Conservation (phyloP, 176 grass and related monocot species). For the Panicum miliaceum region DNA sequence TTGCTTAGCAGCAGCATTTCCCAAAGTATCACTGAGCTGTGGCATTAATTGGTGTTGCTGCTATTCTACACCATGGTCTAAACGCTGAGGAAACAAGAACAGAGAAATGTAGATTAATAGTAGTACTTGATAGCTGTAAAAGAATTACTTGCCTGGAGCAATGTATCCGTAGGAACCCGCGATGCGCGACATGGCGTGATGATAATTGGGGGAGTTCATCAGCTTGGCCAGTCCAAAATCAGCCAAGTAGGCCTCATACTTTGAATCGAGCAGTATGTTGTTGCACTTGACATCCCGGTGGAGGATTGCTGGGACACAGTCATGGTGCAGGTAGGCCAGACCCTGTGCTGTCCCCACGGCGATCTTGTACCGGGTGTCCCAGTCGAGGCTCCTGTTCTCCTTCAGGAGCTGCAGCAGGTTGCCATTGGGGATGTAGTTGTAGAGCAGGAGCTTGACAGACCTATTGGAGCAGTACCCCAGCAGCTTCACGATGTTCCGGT, state of each 20-base stretch:
- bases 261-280: slow-evolving; percentile 90
- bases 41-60: slow-evolving; percentile 40
- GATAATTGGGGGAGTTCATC: slow-evolving; percentile 93
- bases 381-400: slow-evolving; percentile 83
- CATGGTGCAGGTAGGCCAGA: slow-evolving; percentile 90
- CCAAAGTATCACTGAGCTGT: slow-evolving; percentile 19
- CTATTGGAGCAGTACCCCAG: slow-evolving; percentile 95
- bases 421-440: slow-evolving; percentile 96
- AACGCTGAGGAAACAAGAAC: not conserved
- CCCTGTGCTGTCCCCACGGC: slow-evolving; percentile 77
- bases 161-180: slow-evolving; percentile 97
- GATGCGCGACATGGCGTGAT: slow-evolving; percentile 82
- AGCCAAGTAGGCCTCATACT: slow-evolving; percentile 85
- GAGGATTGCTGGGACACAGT: slow-evolving; percentile 82
- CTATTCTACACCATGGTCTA: slow-evolving; percentile 23
- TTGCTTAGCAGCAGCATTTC: slow-evolving; percentile 31
- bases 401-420: slow-evolving; percentile 84
- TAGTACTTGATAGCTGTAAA: not conserved
- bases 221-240: slow-evolving; percentile 97
- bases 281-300: slow-evolving; percentile 97
- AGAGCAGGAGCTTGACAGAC: slow-evolving; percentile 84
- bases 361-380: slow-evolving; percentile 93
- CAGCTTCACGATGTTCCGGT: slow-evolving; percentile 94
- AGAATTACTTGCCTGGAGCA: slow-evolving; percentile 79
- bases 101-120: not conserved